phyloP scores from a whole-genome alignment of 257 asterid species.

The Solanum stenotomum region DNA sequence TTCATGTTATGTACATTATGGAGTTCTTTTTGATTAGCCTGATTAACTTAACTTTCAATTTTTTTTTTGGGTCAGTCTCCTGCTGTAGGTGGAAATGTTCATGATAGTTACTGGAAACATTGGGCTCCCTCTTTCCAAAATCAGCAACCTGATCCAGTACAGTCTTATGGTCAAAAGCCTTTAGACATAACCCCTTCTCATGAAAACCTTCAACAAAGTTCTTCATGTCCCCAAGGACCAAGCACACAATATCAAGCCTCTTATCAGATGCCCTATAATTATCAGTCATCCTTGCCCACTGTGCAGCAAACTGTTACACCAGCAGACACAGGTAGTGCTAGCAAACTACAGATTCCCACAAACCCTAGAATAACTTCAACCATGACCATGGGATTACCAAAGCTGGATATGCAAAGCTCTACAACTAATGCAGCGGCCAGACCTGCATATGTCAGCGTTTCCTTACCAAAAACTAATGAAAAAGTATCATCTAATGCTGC shows the following conservation, averaged over 20 bases:
- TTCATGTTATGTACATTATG: neutral
- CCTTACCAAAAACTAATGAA: constrained; percentile 49
- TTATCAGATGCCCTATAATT: constrained; percentile 52
- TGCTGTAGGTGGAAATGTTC: constrained; percentile 32
- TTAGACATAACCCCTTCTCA: constrained; percentile 28
- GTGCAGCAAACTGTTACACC: constrained; percentile 44
- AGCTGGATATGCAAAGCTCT: constrained; percentile 53
- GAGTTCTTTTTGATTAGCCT: constrained; percentile 6
- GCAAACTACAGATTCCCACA: constrained; percentile 85
- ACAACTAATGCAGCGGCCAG: constrained; percentile 28
- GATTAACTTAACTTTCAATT: constrained; percentile 15
- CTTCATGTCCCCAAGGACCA: constrained; percentile 44
- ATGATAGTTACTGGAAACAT: constrained; percentile 65
- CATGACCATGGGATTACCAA: constrained; percentile 37
- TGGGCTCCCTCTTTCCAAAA: constrained; percentile 48
- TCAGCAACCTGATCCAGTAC: constrained; percentile 39
- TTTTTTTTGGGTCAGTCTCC: constrained; percentile 58
- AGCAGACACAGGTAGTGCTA: constrained; percentile 46
- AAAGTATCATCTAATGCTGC: constrained; percentile 35
- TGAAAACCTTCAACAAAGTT: constrained; percentile 39
- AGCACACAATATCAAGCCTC: constrained; percentile 35
- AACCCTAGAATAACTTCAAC: constrained; percentile 91
- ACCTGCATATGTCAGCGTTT: constrained; percentile 77
- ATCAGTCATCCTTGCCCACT: constrained; percentile 54
- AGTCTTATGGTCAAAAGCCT: constrained; percentile 42